Evolutionary conservation across 176 grass and related monocot genomes (phyloP).

Genomic region (Thalia dealbata): DNA sequence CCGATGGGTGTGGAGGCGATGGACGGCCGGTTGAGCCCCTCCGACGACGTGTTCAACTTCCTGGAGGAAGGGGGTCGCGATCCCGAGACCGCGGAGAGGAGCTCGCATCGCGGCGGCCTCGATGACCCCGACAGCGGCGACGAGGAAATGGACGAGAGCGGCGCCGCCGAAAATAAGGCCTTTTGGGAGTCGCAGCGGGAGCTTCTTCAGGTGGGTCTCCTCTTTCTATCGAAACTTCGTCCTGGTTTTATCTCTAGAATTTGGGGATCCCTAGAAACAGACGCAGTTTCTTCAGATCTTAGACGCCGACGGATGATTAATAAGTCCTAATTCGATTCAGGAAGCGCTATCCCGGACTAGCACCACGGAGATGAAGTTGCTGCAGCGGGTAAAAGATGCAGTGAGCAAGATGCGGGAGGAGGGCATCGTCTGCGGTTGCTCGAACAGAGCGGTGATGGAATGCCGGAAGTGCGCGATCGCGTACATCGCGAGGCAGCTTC

Average conservation of each 20-base stretch:
- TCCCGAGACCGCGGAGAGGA: slow-evolving; percentile 8
- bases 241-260: too few species aligned
- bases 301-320: background rate
- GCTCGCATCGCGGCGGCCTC: background rate
- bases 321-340: slow-evolving; percentile 16
- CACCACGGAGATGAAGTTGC: slow-evolving; percentile 54
- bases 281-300: too few species aligned
- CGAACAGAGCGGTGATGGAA: slow-evolving; percentile 18
- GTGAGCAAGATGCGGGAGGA: slow-evolving; percentile 30
- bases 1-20: background rate
- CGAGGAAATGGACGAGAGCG: slow-evolving; percentile 3
- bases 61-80: slow-evolving; percentile 38
- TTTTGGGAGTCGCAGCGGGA: slow-evolving; percentile 63
- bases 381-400: slow-evolving; percentile 39
- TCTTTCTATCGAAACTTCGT: too few species aligned
- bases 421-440: slow-evolving; percentile 35
- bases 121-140: slow-evolving; percentile 23
- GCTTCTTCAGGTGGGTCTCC: slow-evolving; percentile 43
- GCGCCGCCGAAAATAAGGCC: slow-evolving; percentile 31
- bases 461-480: slow-evolving; percentile 59
- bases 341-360: slow-evolving; percentile 60
- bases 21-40: slow-evolving; percentile 44
- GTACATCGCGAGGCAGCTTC: slow-evolving; percentile 36
- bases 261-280: too few species aligned
- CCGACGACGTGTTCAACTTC: slow-evolving; percentile 53